Evolutionary conservation across 257 asterid genomes (phyloP).

Genomic region (Echites panduratus): DNA sequence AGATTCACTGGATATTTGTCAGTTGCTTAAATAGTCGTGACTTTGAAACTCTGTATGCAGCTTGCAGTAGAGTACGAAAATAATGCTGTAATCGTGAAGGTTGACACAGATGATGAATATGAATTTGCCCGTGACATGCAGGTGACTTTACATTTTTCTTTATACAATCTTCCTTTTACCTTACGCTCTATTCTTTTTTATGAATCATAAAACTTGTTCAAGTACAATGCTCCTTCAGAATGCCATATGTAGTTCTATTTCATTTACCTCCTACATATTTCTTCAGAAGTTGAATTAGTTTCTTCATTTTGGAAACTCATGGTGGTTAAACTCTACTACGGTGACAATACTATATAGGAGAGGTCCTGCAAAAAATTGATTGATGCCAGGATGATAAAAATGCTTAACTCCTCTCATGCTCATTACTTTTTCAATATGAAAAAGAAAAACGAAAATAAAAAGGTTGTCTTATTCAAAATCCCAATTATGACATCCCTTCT

Average conservation of each 20-base stretch:
- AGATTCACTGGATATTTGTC: neutral
- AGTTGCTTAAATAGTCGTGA: neutral
- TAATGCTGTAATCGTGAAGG: constrained; percentile 78
- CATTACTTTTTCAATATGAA: no score
- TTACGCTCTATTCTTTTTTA: neutral
- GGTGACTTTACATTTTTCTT: constrained; percentile 32
- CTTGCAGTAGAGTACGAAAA: constrained; percentile 96
- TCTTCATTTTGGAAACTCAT: no score
- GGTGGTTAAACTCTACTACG: no score
- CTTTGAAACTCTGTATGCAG: constrained; percentile 37
- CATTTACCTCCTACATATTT: neutral
- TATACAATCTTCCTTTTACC: neutral
- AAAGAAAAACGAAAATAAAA: no score
- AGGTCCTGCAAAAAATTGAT: no score
- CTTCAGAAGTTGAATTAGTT: neutral
- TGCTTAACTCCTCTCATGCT: no score
- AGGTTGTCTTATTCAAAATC: no score
- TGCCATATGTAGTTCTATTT: neutral
- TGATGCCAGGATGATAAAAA: no score
- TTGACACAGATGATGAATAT: constrained; percentile 87
- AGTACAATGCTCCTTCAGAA: neutral
- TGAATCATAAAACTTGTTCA: neutral
- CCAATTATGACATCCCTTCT: neutral
- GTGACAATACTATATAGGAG: no score
- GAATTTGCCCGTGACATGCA: constrained; percentile 95